These are phyloP conservation scores for Claviceps sorghi DNA, from an alignment of 2,329 filamentous ascomycete species.

Conservation along the genomic window DNA sequence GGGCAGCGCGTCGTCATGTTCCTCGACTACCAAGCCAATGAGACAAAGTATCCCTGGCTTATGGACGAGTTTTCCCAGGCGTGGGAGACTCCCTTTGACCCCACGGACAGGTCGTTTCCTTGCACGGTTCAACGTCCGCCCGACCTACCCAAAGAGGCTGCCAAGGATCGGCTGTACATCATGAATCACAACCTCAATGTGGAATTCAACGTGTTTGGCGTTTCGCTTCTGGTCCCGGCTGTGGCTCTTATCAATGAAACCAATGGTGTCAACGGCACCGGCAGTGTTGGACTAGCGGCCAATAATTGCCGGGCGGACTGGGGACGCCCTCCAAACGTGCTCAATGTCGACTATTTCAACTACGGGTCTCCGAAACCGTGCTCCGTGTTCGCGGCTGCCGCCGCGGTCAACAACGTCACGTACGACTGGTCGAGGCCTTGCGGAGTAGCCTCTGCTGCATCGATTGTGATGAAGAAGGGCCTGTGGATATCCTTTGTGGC, in stretches of 20 bases:
- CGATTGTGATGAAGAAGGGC: neutral
- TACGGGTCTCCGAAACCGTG: conserved; percentile 43
- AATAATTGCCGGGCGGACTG: conserved; percentile 48
- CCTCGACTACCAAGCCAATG: conserved; percentile 74
- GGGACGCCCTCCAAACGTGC: conserved; percentile 57
- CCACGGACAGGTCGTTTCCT: conserved; percentile 48
- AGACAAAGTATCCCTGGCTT: conserved; percentile 65
- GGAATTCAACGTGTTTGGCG: conserved; percentile 51
- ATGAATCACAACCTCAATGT: conserved; percentile 87
- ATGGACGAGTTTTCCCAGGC: conserved; percentile 77
- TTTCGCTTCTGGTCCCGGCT: conserved; percentile 56
- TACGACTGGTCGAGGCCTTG: conserved; percentile 44
- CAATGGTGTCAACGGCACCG: conserved; percentile 50
- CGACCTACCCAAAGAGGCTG: conserved; percentile 37
- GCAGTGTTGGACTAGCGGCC: conserved; percentile 50
- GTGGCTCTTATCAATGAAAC: conserved; percentile 55
- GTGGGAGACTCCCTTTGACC: conserved; percentile 86
- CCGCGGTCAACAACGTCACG: conserved; percentile 55
- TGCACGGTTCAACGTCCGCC: conserved; percentile 69
- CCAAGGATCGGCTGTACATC: conserved; percentile 56
- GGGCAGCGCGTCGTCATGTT: conserved; percentile 64
- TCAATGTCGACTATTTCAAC: conserved; percentile 81
- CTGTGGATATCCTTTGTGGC: conserved; percentile 16
- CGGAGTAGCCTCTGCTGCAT: conserved; percentile 20
- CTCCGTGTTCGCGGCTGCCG: conserved; percentile 63